A percentile compares a stretch with the other conserved stretches of the same genome.
phyloP scores from a whole-genome alignment of 2,329 filamentous ascomycete genomes.

The Fusarium sp. region DNA sequence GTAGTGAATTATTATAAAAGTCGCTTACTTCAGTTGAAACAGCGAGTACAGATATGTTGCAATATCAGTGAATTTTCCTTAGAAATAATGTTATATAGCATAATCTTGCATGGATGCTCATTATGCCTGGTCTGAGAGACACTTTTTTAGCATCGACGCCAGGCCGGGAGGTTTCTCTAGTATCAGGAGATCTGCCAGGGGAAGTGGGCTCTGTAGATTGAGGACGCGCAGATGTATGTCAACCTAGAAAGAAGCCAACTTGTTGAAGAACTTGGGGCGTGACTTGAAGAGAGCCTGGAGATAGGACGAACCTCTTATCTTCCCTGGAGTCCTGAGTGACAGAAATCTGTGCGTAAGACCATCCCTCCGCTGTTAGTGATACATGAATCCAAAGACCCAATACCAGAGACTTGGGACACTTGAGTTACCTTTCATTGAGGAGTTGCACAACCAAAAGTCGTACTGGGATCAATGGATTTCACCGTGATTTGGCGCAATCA shows the following conservation, averaged over 20 bases:
- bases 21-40: not conserved
- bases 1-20: not conserved
- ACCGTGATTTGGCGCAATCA: not conserved
- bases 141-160: not conserved
- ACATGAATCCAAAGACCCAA: not conserved
- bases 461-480: not conserved
- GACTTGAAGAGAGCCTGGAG: not conserved
- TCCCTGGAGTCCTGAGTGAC: not conserved
- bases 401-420: not conserved
- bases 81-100: not conserved
- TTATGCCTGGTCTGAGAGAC: not conserved
- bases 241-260: slow-evolving; percentile 8
- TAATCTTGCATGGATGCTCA: not conserved
- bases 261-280: not conserved
- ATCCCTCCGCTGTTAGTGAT: not conserved
- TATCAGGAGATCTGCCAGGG: slow-evolving; percentile 26
- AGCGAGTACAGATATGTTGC: not conserved
- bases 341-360: not conserved
- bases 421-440: not conserved
- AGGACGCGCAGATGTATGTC: slow-evolving; percentile 23
- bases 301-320: not conserved
- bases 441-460: not conserved
- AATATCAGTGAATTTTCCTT: not conserved
- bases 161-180: slow-evolving; percentile 10
- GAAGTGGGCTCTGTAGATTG: slow-evolving; percentile 33